Evolutionary conservation across 2,329 filamentous ascomycete genomes (phyloP).

Genomic region (Simplicillium aogashimaense): DNA sequence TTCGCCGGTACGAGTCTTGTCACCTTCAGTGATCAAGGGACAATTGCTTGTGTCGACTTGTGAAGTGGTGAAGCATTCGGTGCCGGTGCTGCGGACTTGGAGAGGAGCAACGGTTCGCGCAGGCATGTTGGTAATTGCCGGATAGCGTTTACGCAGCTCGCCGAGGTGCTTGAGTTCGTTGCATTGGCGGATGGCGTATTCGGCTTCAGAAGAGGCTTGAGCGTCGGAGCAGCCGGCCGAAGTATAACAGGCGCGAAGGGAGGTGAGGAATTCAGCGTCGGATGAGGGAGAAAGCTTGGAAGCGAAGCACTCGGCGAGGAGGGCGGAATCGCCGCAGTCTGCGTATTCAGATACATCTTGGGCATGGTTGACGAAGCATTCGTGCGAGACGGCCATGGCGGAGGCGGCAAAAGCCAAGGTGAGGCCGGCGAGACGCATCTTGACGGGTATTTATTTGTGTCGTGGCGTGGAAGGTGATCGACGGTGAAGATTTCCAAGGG

Average conservation of each 20-base stretch:
- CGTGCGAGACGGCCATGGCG: conserved; percentile 17
- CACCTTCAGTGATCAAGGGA: conserved; percentile 25
- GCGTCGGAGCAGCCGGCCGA: conserved; percentile 22
- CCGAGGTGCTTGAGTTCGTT: conserved; percentile 13
- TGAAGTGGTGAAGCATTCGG: conserved; percentile 26
- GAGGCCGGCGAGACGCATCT: conserved; percentile 21
- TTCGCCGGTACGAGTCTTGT: conserved; percentile 20
- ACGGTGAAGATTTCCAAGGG: no score
- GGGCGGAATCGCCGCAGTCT: conserved; percentile 31
- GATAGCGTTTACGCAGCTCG: conserved; percentile 8
- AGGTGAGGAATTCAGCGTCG: conserved; percentile 9
- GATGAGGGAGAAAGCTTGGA: conserved; percentile 16
- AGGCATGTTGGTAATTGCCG: conserved; percentile 1
- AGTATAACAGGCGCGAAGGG: conserved; percentile 27
- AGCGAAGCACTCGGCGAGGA: conserved; percentile 32
- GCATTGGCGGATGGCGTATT: conserved; percentile 20
- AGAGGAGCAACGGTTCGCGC: no score
- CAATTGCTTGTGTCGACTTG: conserved; percentile 26
- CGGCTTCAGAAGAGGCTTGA: conserved; percentile 19
- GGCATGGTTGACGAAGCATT: conserved; percentile 30
- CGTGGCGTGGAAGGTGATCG: neutral
- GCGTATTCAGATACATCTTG: conserved; percentile 27
- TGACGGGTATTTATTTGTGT: conserved; percentile 1
- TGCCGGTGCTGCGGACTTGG: conserved; percentile 6
- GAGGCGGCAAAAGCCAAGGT: conserved; percentile 23